These are phyloP conservation scores for Ophiostoma quercus DNA, from an alignment of 2,329 filamentous ascomycete genomes.

Conservation along the genomic window DNA sequence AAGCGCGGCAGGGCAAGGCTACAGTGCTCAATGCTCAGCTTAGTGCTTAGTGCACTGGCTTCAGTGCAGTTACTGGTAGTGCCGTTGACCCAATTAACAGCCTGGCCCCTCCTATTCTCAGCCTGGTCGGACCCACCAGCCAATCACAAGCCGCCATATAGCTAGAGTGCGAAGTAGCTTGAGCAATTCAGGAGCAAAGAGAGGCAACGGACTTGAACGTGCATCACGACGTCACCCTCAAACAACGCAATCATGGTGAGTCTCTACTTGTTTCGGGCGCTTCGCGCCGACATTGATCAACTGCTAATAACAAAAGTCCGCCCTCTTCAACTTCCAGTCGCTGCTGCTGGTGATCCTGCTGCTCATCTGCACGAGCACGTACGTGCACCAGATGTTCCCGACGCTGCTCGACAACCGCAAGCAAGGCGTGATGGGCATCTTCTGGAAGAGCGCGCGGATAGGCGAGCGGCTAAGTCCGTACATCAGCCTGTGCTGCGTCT, in stretches of 20 bases:
- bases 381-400: constrained; percentile 85
- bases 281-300: too few relatives aligned
- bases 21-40: background rate
- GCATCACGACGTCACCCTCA: background rate
- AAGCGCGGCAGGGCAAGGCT: background rate
- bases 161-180: too few relatives aligned
- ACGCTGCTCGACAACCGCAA: constrained; percentile 89
- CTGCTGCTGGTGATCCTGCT: constrained; percentile 91
- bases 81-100: background rate
- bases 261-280: too few relatives aligned
- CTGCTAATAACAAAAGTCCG: constrained; percentile 58
- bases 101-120: constrained; percentile 10
- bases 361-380: constrained; percentile 91
- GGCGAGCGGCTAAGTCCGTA: constrained; percentile 93
- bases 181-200: background rate
- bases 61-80: background rate
- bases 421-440: constrained; percentile 76
- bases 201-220: background rate
- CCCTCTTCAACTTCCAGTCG: constrained; percentile 98
- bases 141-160: constrained; percentile 12
- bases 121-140: background rate
- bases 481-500: constrained; percentile 84
- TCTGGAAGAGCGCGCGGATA: constrained; percentile 93
- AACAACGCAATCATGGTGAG: constrained; percentile 16
- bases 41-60: background rate